Evolutionary conservation across 2,329 filamentous ascomycete species (phyloP).

Genomic region (Anthostomella pinea): DNA sequence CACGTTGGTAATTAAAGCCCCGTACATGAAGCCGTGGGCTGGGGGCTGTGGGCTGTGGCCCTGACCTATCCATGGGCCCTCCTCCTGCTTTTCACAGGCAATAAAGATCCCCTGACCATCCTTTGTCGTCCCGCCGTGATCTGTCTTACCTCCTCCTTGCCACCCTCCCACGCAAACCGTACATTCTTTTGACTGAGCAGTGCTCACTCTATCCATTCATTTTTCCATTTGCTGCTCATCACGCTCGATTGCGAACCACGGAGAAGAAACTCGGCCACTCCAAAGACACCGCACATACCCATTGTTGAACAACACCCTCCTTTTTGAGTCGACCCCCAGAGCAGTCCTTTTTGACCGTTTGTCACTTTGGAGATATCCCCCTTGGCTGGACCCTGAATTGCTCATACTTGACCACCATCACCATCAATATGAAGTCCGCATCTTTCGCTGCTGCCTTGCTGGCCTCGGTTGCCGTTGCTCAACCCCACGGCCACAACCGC

Average conservation of each 20-base stretch:
- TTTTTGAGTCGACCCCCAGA: no score
- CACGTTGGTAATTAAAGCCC: constrained; percentile 1
- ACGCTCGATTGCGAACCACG: constrained; percentile 30
- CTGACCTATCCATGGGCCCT: not conserved
- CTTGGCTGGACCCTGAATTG: constrained; percentile 25
- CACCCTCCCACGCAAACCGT: constrained; percentile 13
- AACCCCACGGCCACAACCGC: constrained; percentile 45
- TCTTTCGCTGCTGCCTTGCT: constrained; percentile 40
- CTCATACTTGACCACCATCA: constrained; percentile 8
- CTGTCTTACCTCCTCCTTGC: constrained; percentile 10
- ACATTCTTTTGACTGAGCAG: constrained; percentile 34
- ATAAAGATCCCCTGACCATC: constrained; percentile 22
- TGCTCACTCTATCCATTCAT: constrained; percentile 35
- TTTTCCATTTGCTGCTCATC: constrained; percentile 24
- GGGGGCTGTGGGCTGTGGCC: no score
- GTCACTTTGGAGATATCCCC: constrained; percentile 20
- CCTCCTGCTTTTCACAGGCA: not conserved
- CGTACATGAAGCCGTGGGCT: no score
- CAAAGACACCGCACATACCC: constrained; percentile 2
- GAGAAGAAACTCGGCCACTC: constrained; percentile 9
- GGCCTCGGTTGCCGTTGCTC: constrained; percentile 46
- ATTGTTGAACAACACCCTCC: constrained; percentile 4
- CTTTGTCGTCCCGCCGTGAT: constrained; percentile 6
- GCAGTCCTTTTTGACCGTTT: constrained; percentile 14
- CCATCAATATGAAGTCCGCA: constrained; percentile 44